Conservation (phyloP, 805 yeast species). For the Lachancea waltii region DNA sequence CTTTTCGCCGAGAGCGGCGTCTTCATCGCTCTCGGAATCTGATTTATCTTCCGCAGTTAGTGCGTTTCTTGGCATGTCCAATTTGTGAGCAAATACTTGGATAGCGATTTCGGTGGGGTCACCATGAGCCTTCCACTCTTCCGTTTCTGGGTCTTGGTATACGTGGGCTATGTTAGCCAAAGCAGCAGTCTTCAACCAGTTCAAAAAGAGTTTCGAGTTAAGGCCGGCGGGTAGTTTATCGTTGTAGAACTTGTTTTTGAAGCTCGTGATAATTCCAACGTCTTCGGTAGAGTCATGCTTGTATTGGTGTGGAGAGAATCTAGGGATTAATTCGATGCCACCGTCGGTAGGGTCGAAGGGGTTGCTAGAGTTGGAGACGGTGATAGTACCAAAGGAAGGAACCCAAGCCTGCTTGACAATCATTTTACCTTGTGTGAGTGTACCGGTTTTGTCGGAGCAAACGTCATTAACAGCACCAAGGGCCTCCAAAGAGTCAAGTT, state of each 20-base stretch:
- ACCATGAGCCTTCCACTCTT: conserved; percentile 71
- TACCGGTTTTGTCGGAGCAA: conserved; percentile 88
- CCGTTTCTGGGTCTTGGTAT: conserved; percentile 39
- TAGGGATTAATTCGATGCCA: conserved; percentile 76
- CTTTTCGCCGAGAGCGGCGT: conserved; percentile 14
- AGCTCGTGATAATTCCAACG: conserved; percentile 25
- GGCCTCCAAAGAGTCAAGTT: conserved; percentile 91
- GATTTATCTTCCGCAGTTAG: conserved; percentile 35
- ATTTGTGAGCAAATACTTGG: conserved; percentile 64
- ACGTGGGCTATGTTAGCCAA: conserved; percentile 76
- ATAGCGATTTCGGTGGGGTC: conserved; percentile 89
- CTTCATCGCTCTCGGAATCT: conserved; percentile 20
- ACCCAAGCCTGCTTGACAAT: conserved; percentile 80
- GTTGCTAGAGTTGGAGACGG: conserved; percentile 55
- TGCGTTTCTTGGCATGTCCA: conserved; percentile 42
- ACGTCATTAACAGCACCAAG: conserved; percentile 90
- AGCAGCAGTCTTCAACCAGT: conserved; percentile 62
- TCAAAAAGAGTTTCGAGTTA: conserved; percentile 29
- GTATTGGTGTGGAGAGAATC: conserved; percentile 42
- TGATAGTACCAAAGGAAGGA: conserved; percentile 65
- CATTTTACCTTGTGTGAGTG: conserved; percentile 87
- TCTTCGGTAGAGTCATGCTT: conserved; percentile 27
- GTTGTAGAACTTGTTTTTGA: conserved; percentile 17
- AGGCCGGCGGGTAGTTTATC: conserved; percentile 14
- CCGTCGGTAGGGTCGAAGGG: conserved; percentile 94